These are phyloP conservation scores for Pilatotrama ljubarskyi DNA, from an alignment of 768 basidiomycete species.

Conservation along the genomic window DNA sequence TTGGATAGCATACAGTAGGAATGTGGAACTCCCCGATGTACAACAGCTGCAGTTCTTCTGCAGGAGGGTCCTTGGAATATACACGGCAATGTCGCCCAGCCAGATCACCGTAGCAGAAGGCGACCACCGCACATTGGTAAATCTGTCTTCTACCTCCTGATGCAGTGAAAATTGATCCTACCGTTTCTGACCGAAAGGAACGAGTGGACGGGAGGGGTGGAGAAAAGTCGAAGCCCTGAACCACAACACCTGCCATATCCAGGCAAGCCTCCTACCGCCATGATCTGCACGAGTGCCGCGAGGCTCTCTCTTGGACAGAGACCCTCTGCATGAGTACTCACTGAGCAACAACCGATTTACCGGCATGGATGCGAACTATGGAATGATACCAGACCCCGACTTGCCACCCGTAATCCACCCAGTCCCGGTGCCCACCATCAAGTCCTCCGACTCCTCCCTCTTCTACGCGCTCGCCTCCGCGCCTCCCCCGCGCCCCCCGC, in stretches of 20 bases:
- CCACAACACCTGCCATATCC: slow-evolving; percentile 9
- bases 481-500: not conserved
- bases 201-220: not conserved
- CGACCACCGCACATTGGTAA: too few species aligned
- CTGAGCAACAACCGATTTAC: not conserved
- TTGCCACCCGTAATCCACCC: not conserved
- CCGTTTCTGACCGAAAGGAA: too few species aligned
- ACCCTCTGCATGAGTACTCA: not conserved
- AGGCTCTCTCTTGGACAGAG: not conserved
- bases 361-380: not conserved
- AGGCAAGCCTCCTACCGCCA: not conserved
- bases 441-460: not conserved
- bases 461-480: not conserved
- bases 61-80: too few species aligned
- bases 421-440: not conserved
- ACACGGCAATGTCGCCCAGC: too few species aligned
- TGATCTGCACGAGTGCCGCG: not conserved
- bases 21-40: too few species aligned
- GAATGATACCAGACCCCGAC: not conserved
- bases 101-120: too few species aligned
- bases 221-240: not conserved
- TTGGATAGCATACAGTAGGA: too few species aligned
- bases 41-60: too few species aligned
- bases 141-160: too few species aligned
- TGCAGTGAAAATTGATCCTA: too few species aligned